A percentile compares a stretch with the other conserved stretches of the same genome.
phyloP scores from a whole-genome alignment of 2,329 filamentous ascomycete genomes.

The Phaeomoniella chlamydospora region DNA sequence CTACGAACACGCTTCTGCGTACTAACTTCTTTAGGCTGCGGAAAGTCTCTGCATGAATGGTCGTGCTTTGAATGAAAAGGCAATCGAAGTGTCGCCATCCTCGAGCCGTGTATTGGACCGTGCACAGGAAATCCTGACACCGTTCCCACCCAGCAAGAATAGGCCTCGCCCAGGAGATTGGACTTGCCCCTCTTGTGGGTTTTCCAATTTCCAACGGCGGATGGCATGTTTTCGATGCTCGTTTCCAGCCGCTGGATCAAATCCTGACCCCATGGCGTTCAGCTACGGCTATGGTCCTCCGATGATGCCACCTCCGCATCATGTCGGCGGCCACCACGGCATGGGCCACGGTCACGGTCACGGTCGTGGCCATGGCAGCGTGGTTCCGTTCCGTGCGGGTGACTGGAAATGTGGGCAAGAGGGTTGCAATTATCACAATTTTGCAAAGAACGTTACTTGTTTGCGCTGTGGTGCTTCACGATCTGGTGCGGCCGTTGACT shows the following conservation, averaged over 20 bases:
- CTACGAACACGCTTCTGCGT: constrained; percentile 4
- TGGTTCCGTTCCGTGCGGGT: constrained; percentile 92
- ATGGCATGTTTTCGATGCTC: constrained; percentile 98
- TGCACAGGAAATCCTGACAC: constrained; percentile 87
- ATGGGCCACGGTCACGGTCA: constrained; percentile 38
- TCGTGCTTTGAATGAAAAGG: constrained; percentile 93
- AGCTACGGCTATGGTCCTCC: constrained; percentile 46
- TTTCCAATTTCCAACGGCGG: constrained; percentile 97
- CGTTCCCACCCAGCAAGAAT: constrained; percentile 98
- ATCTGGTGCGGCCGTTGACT: constrained; percentile 85
- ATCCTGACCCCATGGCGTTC: constrained; percentile 60
- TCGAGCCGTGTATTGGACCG: constrained; percentile 94
- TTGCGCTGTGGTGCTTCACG: constrained; percentile 90
- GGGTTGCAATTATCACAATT: constrained; percentile 96
- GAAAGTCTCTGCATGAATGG: constrained; percentile 99
- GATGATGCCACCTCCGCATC: constrained; percentile 67
- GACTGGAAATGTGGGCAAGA: constrained; percentile 99
- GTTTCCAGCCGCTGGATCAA: constrained; percentile 83
- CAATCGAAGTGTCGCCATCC: constrained; percentile 94
- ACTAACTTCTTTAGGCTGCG: constrained; percentile 50
- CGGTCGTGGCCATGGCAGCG: constrained; percentile 56
- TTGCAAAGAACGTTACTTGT: constrained; percentile 97
- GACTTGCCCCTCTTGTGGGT: constrained; percentile 97
- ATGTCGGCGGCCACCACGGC: constrained; percentile 39
- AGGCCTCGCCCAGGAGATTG: constrained; percentile 92